These are phyloP conservation scores for Caloboletus inedulis DNA, from an alignment of 1,284 basidiomycete species.

Conservation along the genomic window DNA sequence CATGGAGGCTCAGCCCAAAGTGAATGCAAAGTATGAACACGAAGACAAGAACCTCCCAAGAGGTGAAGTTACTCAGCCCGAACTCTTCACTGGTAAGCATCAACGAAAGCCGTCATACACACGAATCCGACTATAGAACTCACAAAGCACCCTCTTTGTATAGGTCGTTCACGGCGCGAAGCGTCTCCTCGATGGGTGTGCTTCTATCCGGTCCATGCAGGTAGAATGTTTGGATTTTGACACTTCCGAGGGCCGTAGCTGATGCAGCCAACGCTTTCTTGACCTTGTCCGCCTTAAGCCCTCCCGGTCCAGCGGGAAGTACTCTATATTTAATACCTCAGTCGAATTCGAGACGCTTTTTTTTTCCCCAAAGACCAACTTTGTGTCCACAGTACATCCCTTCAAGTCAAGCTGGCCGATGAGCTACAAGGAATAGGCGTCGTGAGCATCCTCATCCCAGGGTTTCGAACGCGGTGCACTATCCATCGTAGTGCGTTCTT, in stretches of 20 bases:
- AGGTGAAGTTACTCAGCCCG: slow-evolving; percentile 42
- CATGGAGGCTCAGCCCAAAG: background rate
- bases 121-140: slow-evolving; percentile 9
- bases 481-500: background rate
- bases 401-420: slow-evolving; percentile 28
- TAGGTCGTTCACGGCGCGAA: slow-evolving; percentile 39
- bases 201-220: slow-evolving; percentile 26
- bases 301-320: slow-evolving; percentile 22
- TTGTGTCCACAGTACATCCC: slow-evolving; percentile 33
- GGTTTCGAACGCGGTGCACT: background rate
- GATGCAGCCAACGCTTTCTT: slow-evolving; percentile 22
- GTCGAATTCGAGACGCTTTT: background rate
- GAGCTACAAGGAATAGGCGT: slow-evolving; percentile 8
- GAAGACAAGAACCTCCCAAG: slow-evolving; percentile 36
- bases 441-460: background rate
- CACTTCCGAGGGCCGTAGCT: slow-evolving; percentile 18
- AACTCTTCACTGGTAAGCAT: slow-evolving; percentile 38
- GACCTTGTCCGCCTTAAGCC: slow-evolving; percentile 25
- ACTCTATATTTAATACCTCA: slow-evolving; percentile 8
- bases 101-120: background rate
- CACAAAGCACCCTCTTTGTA: slow-evolving; percentile 42
- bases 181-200: slow-evolving; percentile 35
- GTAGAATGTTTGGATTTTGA: slow-evolving; percentile 18
- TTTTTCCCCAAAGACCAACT: slow-evolving; percentile 12
- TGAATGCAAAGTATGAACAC: background rate